Base-by-base conservation (phyloP, 768 basidiomycete species). In the Termitomyces heimii region DNA sequence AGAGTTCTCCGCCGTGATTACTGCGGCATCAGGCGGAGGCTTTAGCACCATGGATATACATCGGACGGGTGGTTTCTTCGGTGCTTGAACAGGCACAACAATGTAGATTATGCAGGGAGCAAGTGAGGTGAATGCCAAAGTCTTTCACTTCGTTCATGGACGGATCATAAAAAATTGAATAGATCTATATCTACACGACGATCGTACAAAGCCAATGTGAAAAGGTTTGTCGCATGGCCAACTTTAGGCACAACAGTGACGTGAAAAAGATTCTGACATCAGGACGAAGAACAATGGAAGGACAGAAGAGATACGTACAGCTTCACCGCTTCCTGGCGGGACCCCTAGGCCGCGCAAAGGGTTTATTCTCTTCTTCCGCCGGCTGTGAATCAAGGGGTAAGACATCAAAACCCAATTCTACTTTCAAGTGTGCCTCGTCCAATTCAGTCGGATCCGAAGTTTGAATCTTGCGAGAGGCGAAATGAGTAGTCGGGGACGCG, bases 401-500 rank as follows among this genome's bases (percentile, higher is more conserved):
- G 24, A 29, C 40, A 39, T 57, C 54, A 13, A 65, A 35, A 6
- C 77, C 78, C 22, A 95, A 75, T 62, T 88, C 85, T 12, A 77
- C 68, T 56, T 73, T 78, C 54, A 97, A 69, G 64, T 78, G 87
- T 0, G 72, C 70, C 63, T 85, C 86, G 37, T 84, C 79, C 14
- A 97, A 62, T 64, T 95, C 94, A 16, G 63, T 60, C 0, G 91
- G 88, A 62, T 92, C 86, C 0, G 90, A 89, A 0, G 91, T 95
- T 67, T 96, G 91, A 54, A 95, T 77, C 75, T 83, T 95, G 65
- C 82, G 80, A 18, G 80, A 63, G 3, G 78, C 76, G 13, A 85
- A 59, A 24, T 63, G 58, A 9, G 76, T 71, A 28, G 73, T 73
- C 18, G 75, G 72, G 29, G 72, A 72, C 50, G 70, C 72, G 14